Percentiles rank a stretch among this genome's conserved stretches.
phyloP scores from a whole-genome alignment of 192 early-diverging fungal genomes.

The Allomyces javanicus region DNA sequence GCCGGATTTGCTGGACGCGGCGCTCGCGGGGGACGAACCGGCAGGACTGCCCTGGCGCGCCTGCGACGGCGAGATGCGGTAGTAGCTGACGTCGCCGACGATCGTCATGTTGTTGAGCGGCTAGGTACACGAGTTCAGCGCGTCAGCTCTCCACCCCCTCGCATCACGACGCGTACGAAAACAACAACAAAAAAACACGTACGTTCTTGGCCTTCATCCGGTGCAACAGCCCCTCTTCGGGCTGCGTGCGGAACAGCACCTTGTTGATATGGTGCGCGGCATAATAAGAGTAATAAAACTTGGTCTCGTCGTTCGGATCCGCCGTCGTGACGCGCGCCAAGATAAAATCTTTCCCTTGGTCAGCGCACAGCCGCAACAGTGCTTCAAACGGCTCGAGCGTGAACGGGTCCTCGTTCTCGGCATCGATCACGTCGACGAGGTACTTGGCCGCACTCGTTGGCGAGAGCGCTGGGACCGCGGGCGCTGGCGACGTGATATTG shows the following conservation, averaged over 20 bases:
- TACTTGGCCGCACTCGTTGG: neutral
- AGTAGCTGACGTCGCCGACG: conserved; percentile 13
- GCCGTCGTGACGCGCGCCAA: conserved; percentile 44
- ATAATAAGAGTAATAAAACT: conserved; percentile 46
- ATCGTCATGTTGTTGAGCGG: conserved; percentile 57
- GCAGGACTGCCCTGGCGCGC: conserved; percentile 1
- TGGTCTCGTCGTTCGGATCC: conserved; percentile 29
- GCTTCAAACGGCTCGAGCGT: conserved; percentile 42
- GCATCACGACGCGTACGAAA: neutral
- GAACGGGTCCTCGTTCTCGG: conserved; percentile 47
- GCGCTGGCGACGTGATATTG: neutral
- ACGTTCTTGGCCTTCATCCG: conserved; percentile 58
- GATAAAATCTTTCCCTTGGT: conserved; percentile 44
- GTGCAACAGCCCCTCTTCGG: conserved; percentile 50
- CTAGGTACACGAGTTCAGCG: conserved; percentile 7
- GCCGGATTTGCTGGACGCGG: no score
- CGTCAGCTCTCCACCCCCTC: no score
- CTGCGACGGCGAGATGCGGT: conserved; percentile 12
- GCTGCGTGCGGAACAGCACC: conserved; percentile 52
- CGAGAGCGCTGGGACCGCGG: neutral
- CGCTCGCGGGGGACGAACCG: neutral
- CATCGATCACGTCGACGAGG: conserved; percentile 35
- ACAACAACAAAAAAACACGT: conserved; percentile 8
- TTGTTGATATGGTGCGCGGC: conserved; percentile 57
- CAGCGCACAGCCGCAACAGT: conserved; percentile 31